These are phyloP conservation scores for Panicum virgatum DNA, from an alignment of 202 grass and related monocot species.

Conservation along the genomic window DNA sequence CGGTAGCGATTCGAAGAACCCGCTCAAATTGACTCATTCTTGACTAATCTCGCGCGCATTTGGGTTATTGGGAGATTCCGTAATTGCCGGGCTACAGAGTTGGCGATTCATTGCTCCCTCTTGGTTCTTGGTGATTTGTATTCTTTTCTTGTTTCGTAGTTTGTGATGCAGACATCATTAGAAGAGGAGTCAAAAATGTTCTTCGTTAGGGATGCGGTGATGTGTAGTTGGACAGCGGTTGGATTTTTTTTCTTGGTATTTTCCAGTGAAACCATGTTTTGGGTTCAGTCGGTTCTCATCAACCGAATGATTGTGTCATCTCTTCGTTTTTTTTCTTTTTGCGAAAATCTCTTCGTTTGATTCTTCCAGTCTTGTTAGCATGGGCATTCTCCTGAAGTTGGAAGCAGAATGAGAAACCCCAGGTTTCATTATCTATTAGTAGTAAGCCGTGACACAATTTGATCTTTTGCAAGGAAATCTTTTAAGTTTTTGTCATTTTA, in stretches of 20 bases:
- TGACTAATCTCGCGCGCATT: constrained; percentile 27
- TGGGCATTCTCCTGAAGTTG: background rate
- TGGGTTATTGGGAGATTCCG: background rate
- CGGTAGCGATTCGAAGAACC: background rate
- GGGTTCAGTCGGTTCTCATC: background rate
- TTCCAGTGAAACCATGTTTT: background rate
- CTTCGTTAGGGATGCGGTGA: background rate
- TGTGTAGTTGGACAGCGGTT: background rate
- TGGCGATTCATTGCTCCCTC: constrained; percentile 6
- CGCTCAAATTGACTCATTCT: constrained; percentile 23
- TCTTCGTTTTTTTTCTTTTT: too few species aligned
- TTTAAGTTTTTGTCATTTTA: background rate
- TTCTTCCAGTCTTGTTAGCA: constrained; percentile 11
- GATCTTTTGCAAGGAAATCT: constrained; percentile 28
- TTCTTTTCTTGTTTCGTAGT: constrained; percentile 11
- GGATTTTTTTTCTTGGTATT: constrained; percentile 19
- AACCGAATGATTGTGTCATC: constrained; percentile 12
- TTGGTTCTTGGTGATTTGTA: background rate
- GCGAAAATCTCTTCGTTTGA: too few species aligned
- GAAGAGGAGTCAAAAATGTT: background rate
- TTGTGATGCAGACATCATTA: constrained; percentile 19
- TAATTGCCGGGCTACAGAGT: background rate
- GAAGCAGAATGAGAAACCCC: constrained; percentile 12
- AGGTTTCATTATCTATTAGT: constrained; percentile 7
- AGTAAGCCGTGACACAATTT: constrained; percentile 5